Evolutionary conservation across 495 filamentous ascomycete genomes (phyloP).

Genomic region (Glutinoglossum americanum): DNA sequence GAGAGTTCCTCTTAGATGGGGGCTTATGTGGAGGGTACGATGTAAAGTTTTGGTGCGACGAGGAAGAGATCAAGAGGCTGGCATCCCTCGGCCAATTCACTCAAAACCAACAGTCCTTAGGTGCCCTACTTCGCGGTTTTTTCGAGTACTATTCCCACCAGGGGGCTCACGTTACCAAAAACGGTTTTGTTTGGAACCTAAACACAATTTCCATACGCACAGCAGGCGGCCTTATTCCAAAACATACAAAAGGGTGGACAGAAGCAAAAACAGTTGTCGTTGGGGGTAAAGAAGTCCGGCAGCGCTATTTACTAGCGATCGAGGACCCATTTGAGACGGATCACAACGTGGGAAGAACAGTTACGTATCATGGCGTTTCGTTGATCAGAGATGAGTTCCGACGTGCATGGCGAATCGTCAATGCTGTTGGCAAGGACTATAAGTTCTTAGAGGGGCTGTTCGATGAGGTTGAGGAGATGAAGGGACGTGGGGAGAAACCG

Average conservation of each 20-base stretch:
- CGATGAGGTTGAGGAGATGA: background rate
- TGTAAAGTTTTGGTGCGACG: conserved; percentile 47
- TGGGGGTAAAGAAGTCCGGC: conserved; percentile 36
- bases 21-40: conserved; percentile 25
- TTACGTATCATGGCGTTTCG: conserved; percentile 51
- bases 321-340: conserved; percentile 72
- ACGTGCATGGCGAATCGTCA: conserved; percentile 44
- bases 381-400: conserved; percentile 63
- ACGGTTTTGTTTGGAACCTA: conserved; percentile 46
- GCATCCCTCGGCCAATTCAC: conserved; percentile 30
- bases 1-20: background rate
- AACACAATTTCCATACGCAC: conserved; percentile 54
- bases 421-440: background rate
- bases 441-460: background rate
- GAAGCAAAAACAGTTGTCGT: conserved; percentile 35
- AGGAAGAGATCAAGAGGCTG: conserved; percentile 32
- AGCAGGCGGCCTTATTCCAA: conserved; percentile 40
- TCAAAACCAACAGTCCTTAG: conserved; percentile 37
- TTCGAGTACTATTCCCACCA: conserved; percentile 57
- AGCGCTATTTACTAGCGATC: conserved; percentile 68
- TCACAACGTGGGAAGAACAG: conserved; percentile 67
- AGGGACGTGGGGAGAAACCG: background rate
- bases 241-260: conserved; percentile 57
- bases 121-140: conserved; percentile 47
- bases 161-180: conserved; percentile 19